Base-by-base conservation (phyloP, 306 rosid genomes). In the Datisca glomerata region DNA sequence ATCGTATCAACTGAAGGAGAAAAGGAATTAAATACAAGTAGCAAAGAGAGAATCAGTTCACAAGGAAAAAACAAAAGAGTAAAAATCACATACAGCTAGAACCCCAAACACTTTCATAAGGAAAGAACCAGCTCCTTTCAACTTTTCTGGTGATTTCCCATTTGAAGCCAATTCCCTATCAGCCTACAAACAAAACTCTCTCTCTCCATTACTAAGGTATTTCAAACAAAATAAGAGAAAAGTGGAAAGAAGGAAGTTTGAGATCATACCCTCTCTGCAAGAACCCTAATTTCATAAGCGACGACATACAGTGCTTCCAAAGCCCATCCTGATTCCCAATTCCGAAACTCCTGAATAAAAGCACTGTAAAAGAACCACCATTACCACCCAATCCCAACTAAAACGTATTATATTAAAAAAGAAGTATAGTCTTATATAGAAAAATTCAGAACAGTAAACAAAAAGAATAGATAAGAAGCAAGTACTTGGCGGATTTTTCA, bases 321-420 rank as follows among this genome's bases (percentile, higher is more conserved):
- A 43, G 98, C 95, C 98, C 98, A 89, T 0, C 89, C 86, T 1
- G 98, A 75, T 40, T 89, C 95, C 95, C 98, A 89, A 56, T 78
- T 80, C 24, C 98, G 71, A 73, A 89, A 80, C 61, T 89, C 98
- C 79, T 77, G 98, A 38, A 79, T 75, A 62, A 89, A 89, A 45
- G 79, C 93, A 69, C 98, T 89, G 93, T 44, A 65, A 46, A 31
- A 49, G 1, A 11, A 33, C 47, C 49, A 47, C 43, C 12, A 32
- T 62, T 34, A 41, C 47, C 9, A 48, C 31, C 20, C n/a, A 28
- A 13, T 5, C 7, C n/a, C 5, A 24, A 18, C 25, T 11, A 9
- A 24, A 10, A 20, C 19, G 6, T 0, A 20, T 5, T 0, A 7
- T 2, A 2, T 1, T 4, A n/a, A n/a, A n/a, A n/a, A n/a, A n/a